Evolutionary conservation across 2,329 filamentous ascomycete genomes (phyloP).

Genomic region (Fusarium sp.): DNA sequence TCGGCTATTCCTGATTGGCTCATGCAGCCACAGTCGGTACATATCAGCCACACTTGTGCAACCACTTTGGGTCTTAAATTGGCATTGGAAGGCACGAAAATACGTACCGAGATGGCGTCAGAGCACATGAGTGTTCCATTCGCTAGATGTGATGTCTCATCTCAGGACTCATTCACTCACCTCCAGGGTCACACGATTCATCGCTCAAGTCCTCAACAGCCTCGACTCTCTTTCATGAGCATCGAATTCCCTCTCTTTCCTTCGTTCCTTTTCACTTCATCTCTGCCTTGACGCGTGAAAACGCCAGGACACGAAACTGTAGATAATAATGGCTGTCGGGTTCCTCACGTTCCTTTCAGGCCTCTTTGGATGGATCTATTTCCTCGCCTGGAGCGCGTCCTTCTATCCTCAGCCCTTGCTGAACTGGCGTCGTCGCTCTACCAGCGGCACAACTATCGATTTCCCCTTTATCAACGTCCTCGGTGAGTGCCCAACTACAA

Average conservation of each 20-base stretch:
- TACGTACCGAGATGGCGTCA: conserved; percentile 34
- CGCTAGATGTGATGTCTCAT: not conserved
- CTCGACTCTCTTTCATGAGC: not conserved
- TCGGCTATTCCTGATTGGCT: conserved; percentile 5
- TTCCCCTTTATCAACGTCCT: conserved; percentile 80
- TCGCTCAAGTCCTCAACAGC: not conserved
- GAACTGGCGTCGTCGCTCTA: conserved; percentile 80
- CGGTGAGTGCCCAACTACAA: conserved; percentile 51
- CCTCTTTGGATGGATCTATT: conserved; percentile 80
- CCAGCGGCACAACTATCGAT: conserved; percentile 85
- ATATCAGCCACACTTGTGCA: conserved; percentile 26
- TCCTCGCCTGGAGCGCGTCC: conserved; percentile 81
- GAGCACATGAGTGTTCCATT: conserved; percentile 24
- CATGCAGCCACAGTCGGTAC: conserved; percentile 30
- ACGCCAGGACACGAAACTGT: not conserved
- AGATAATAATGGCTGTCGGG: conserved; percentile 34
- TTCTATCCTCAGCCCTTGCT: conserved; percentile 92
- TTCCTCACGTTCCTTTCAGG: conserved; percentile 62
- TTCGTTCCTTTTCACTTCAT: not conserved
- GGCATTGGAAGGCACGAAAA: not conserved
- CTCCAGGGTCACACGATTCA: conserved; percentile 23
- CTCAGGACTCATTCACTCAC: not conserved
- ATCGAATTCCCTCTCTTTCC: not conserved
- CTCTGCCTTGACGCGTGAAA: not conserved
- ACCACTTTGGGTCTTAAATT: not conserved